Percentiles rank a stretch among this genome's conserved stretches.
Conservation (phyloP, 495 filamentous ascomycete genomes). For the Pseudevernia furfuracea region DNA sequence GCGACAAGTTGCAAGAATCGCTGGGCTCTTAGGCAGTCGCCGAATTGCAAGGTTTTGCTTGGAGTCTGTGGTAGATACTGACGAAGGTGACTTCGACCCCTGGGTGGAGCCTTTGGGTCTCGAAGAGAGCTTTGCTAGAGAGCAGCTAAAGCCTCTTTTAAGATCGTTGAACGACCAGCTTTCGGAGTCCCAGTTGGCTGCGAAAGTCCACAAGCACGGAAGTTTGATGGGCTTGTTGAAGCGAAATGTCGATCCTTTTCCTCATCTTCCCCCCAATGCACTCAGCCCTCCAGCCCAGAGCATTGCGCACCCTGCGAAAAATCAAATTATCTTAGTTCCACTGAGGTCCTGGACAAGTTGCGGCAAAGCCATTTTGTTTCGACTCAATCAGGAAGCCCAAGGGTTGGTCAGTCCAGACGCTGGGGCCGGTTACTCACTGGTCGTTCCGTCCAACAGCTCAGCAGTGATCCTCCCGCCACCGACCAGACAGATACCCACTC, state of each 20-base stretch:
- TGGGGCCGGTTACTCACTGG: conserved; percentile 35
- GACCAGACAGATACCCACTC: background rate
- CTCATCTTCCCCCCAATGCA: conserved; percentile 59
- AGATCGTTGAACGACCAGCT: conserved; percentile 62
- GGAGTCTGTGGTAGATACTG: conserved; percentile 82
- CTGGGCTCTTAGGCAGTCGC: conserved; percentile 63
- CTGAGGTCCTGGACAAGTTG: conserved; percentile 43
- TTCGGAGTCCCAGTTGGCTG: conserved; percentile 53
- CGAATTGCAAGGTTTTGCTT: conserved; percentile 79
- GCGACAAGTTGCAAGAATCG: conserved; percentile 74
- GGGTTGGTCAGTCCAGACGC: conserved; percentile 31
- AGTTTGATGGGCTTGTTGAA: conserved; percentile 55
- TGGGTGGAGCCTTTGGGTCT: conserved; percentile 70
- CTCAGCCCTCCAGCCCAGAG: conserved; percentile 18
- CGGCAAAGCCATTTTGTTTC: conserved; percentile 50
- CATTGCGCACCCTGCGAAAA: conserved; percentile 30
- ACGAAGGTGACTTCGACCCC: conserved; percentile 63
- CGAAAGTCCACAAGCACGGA: conserved; percentile 52
- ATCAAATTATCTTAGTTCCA: conserved; percentile 24
- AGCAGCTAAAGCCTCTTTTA: conserved; percentile 65
- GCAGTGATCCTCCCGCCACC: background rate
- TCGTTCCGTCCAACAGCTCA: conserved; percentile 25
- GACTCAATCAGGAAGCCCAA: conserved; percentile 40
- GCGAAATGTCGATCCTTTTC: conserved; percentile 65
- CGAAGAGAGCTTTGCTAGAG: conserved; percentile 76